Percentiles rank a stretch among this genome's conserved stretches.
Conservation (phyloP, 176 grass and related monocot genomes). For the Echinochloa phyllopogon region DNA sequence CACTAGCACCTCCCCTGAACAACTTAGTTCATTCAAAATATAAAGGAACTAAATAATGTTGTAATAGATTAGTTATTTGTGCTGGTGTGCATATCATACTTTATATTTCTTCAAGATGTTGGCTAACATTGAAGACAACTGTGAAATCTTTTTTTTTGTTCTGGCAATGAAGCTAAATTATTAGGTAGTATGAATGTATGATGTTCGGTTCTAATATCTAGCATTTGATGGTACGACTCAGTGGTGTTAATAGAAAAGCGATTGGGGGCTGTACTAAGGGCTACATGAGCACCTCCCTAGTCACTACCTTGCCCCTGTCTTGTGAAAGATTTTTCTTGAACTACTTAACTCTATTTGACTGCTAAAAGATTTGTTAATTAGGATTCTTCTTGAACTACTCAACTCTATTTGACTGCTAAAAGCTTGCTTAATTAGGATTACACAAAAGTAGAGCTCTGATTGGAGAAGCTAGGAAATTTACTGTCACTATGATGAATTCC, state of each 20-base stretch:
- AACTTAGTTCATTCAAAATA: slow-evolving; percentile 7
- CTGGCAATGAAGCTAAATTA: neutral
- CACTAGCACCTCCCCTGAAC: neutral
- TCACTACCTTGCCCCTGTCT: neutral
- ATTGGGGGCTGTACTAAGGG: neutral
- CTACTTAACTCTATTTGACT: neutral
- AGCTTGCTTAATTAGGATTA: neutral
- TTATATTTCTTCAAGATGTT: neutral
- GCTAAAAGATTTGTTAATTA: neutral
- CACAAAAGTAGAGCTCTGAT: neutral
- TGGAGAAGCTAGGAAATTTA: neutral
- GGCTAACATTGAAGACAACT: neutral
- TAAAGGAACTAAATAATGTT: neutral
- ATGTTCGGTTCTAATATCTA: neutral
- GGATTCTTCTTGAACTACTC: neutral
- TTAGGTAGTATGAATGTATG: neutral
- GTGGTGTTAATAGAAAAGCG: neutral
- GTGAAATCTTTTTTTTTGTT: neutral
- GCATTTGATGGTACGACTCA: neutral
- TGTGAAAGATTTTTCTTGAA: neutral
- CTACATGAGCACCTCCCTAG: neutral
- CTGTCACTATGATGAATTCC: no score
- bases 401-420: neutral
- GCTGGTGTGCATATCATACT: neutral
- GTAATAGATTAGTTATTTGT: neutral